These are phyloP conservation scores for Triadica sebifera DNA, from an alignment of 345 rosid genomes.

Conservation along the genomic window DNA sequence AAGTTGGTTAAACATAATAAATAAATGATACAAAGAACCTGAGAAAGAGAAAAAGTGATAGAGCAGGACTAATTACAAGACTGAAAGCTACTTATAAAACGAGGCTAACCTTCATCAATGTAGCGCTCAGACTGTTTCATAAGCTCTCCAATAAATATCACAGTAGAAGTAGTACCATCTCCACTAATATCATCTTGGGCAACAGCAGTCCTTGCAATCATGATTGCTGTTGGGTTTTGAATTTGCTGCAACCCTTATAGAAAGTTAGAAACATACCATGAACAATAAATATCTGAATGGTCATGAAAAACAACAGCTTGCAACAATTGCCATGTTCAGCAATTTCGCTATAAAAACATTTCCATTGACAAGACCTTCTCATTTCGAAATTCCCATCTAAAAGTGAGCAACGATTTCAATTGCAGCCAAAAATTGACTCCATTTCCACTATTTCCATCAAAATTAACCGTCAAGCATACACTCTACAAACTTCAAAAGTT, in stretches of 20 bases:
- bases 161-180: constrained; percentile 96
- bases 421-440: background rate
- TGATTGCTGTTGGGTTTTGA: constrained; percentile 95
- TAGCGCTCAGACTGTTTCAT: constrained; percentile 97
- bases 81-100: background rate
- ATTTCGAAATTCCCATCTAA: background rate
- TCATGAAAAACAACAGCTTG: background rate
- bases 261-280: constrained; percentile 2
- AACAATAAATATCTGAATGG: too few relatives aligned
- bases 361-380: background rate
- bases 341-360: background rate
- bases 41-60: background rate
- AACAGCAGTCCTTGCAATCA: constrained; percentile 99
- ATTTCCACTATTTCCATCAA: background rate
- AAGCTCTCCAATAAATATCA: constrained; percentile 92
- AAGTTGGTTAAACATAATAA: background rate
- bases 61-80: background rate
- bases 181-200: constrained; percentile 98
- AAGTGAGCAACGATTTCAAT: background rate
- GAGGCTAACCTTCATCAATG: constrained; percentile 75
- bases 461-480: background rate
- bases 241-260: constrained; percentile 69
- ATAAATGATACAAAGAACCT: background rate
- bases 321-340: background rate
- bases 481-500: background rate